Evolutionary conservation across 805 yeast genomes (phyloP).

Genomic region (Teunomyces tritomae): DNA sequence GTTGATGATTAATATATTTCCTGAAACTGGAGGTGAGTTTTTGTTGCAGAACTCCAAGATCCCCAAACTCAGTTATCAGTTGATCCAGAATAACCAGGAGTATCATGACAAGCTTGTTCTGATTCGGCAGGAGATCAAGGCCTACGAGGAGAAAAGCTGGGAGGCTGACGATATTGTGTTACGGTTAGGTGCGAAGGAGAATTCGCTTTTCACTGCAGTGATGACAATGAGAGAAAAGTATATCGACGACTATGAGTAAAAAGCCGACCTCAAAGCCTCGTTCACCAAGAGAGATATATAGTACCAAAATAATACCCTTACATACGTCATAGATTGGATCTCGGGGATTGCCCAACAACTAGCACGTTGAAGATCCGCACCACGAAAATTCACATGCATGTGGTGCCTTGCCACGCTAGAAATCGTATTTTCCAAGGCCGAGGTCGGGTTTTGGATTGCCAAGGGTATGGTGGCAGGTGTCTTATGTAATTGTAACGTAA

Average conservation of each 20-base stretch:
- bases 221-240: constrained; percentile 22
- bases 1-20: constrained; percentile 28
- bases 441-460: too few relatives aligned
- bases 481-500: too few relatives aligned
- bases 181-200: constrained; percentile 20
- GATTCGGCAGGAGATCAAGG: constrained; percentile 23
- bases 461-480: too few relatives aligned
- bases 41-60: constrained; percentile 37
- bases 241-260: constrained; percentile 23
- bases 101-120: constrained; percentile 19
- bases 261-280: neutral
- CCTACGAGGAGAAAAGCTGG: constrained; percentile 40
- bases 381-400: too few relatives aligned
- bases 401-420: too few relatives aligned
- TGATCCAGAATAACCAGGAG: constrained; percentile 19
- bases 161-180: constrained; percentile 35
- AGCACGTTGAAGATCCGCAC: too few relatives aligned
- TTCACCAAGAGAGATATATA: too few relatives aligned
- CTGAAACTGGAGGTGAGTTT: constrained; percentile 30
- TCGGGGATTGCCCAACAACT: too few relatives aligned
- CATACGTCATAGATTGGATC: too few relatives aligned
- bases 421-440: too few relatives aligned
- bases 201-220: constrained; percentile 24
- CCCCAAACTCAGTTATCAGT: constrained; percentile 28
- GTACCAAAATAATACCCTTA: too few relatives aligned